Base-by-base conservation (phyloP, 306 rosid genomes). In the Arachis hypogaea region DNA sequence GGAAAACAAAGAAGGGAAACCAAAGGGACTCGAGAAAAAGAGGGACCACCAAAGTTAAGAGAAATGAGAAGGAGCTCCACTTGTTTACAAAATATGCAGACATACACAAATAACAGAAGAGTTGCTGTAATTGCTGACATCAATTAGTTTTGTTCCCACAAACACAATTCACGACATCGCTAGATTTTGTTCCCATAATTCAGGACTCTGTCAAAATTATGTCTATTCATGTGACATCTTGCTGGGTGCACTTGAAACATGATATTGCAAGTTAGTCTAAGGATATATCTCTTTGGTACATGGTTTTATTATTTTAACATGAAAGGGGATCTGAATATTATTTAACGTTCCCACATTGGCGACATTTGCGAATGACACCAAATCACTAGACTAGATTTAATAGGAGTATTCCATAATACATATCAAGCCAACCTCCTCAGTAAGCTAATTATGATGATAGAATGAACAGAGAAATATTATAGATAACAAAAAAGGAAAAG, bases 231-330 rank as follows among this genome's bases (percentile, higher is more conserved):
- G 10, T 30, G 47, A 40, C 63, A 64, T 59, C 47, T 60, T 68
- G 5, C 38, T 6, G 57, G 12, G 42, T 71, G 45, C 61, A 56
- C 54, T 59, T 47, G 59, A 66, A 58, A 66, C 56, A 64, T 63
- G 76, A 70, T 38, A 78, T 36, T 63, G 11, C 38, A 11, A 63
- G 58, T 66, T 40, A 74, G 33, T 66, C 58, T 14, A 16, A 46
- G 51, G 18, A 50, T n/a, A 50, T 50, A 50, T 50, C 56, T 12
- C 16, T 50, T 50, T 50, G 12, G 12, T n/a, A 71, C 59, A 0
- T 66, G 50, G 22, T 56, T 66, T 18, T 14, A 55, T 75, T 8
- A 43, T 29, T 52, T 64, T 12, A 43, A 74, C 14, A 33, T 28
- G 44, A 68, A 68, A 38, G 28, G 33, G 33, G 33, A 45, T 9